These are phyloP conservation scores for Seiridium cupressi DNA, from an alignment of 2,329 filamentous ascomycete genomes.

Conservation along the genomic window DNA sequence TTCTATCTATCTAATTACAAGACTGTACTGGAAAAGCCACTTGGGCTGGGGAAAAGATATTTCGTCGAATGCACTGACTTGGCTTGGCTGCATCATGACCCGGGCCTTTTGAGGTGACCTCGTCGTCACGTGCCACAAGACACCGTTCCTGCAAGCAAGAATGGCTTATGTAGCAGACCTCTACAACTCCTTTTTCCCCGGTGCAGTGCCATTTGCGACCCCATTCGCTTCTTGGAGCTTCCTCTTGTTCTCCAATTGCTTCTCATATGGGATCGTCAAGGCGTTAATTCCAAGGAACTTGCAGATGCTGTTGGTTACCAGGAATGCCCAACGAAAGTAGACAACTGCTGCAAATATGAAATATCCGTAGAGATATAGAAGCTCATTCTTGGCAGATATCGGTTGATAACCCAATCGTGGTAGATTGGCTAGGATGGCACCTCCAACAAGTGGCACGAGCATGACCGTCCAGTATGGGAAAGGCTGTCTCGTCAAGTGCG, in stretches of 20 bases:
- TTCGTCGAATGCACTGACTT: no score
- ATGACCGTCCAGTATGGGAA: conserved; percentile 97
- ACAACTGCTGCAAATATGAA: conserved; percentile 79
- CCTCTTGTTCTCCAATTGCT: conserved; percentile 54
- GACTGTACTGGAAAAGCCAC: neutral
- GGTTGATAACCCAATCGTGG: conserved; percentile 71
- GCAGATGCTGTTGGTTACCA: conserved; percentile 91
- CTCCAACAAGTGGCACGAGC: conserved; percentile 81
- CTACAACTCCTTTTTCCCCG: conserved; percentile 26
- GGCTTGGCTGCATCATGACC: no score
- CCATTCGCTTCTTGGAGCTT: conserved; percentile 25
- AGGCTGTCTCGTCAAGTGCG: conserved; percentile 87
- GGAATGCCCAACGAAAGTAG: conserved; percentile 89
- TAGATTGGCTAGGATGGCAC: conserved; percentile 79
- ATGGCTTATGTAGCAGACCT: neutral
- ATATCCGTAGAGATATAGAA: conserved; percentile 81
- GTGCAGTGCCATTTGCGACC: conserved; percentile 16
- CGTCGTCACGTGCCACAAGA: no score
- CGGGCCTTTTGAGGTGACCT: no score
- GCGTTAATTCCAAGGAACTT: conserved; percentile 91
- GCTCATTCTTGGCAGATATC: conserved; percentile 65
- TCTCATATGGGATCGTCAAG: conserved; percentile 73
- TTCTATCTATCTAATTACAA: neutral
- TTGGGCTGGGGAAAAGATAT: neutral
- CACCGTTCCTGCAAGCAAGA: neutral